Conservation (phyloP, 139 green algal genomes). For the Chlamydomonas applanata region DNA sequence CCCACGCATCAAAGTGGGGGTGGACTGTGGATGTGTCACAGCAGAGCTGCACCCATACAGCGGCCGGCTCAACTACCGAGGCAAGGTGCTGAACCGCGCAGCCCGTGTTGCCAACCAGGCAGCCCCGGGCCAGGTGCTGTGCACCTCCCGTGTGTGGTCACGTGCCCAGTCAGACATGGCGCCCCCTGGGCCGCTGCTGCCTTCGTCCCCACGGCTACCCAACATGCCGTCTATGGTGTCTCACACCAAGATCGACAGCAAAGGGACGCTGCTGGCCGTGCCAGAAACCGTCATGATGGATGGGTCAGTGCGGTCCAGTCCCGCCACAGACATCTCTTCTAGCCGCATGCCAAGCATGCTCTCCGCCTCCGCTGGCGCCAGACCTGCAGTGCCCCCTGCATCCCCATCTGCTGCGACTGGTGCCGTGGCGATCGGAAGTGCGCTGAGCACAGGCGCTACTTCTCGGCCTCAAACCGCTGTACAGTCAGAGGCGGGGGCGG, state of each 20-base stretch:
- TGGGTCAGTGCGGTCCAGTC: too few species aligned
- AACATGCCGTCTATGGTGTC: background rate
- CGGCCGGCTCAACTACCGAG: constrained; percentile 27
- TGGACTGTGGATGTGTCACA: constrained; percentile 15
- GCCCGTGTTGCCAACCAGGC: constrained; percentile 13
- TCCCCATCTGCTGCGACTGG: too few species aligned
- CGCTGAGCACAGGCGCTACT: too few species aligned
- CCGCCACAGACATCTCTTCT: too few species aligned
- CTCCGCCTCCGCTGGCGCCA: too few species aligned
- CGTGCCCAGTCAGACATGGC: background rate
- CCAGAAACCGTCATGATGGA: too few species aligned
- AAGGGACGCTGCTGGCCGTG: background rate
- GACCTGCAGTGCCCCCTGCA: too few species aligned
- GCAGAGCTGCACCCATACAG: constrained; percentile 13
- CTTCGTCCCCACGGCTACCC: background rate
- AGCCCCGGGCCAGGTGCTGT: constrained; percentile 16
- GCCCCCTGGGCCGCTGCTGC: background rate
- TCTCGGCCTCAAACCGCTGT: too few species aligned
- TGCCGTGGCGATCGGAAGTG: too few species aligned
- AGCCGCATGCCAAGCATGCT: too few species aligned
- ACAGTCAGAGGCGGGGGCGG: too few species aligned
- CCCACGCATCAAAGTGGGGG: constrained; percentile 34
- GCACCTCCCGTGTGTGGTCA: background rate
- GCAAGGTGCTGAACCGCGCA: constrained; percentile 39
- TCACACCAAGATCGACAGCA: background rate